Percentiles rank a stretch among this genome's conserved stretches.
These are phyloP conservation scores for Zizania latifolia DNA, from an alignment of 176 grass and related monocot genomes.

Conservation along the genomic window DNA sequence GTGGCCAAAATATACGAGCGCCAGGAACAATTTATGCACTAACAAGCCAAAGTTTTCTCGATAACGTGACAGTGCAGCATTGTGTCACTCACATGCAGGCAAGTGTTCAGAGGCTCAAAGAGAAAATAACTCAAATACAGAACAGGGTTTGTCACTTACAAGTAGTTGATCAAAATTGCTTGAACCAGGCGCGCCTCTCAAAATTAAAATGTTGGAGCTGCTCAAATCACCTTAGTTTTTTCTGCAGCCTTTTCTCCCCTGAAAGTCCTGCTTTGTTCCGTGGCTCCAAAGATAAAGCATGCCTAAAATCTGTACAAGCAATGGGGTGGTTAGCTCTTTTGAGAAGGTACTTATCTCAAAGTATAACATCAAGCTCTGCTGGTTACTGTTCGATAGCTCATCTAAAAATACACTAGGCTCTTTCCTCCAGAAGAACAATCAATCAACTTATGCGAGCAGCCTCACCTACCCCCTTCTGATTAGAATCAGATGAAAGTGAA, in stretches of 20 bases:
- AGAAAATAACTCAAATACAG: no score
- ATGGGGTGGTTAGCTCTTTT: neutral
- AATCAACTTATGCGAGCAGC: neutral
- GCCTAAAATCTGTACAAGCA: slow-evolving; percentile 75
- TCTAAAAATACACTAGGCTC: neutral
- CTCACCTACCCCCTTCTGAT: neutral
- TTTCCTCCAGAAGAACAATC: neutral
- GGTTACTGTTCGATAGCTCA: neutral
- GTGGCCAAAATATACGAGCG: no score
- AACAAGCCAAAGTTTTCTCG: no score
- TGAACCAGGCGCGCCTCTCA: neutral
- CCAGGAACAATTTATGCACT: no score
- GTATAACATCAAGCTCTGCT: neutral
- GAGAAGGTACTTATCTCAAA: neutral
- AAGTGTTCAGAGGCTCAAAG: no score
- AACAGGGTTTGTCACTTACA: no score
- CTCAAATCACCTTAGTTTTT: slow-evolving; percentile 42
- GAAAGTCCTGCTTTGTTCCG: slow-evolving; percentile 88
- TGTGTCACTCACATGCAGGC: no score
- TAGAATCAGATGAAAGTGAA: neutral
- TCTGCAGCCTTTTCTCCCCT: slow-evolving; percentile 78
- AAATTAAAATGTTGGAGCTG: neutral
- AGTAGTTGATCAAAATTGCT: no score
- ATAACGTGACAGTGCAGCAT: no score
- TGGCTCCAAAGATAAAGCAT: slow-evolving; percentile 76